These are phyloP conservation scores for Anisodus tanguticus DNA, from an alignment of 257 asterid species.

Conservation along the genomic window DNA sequence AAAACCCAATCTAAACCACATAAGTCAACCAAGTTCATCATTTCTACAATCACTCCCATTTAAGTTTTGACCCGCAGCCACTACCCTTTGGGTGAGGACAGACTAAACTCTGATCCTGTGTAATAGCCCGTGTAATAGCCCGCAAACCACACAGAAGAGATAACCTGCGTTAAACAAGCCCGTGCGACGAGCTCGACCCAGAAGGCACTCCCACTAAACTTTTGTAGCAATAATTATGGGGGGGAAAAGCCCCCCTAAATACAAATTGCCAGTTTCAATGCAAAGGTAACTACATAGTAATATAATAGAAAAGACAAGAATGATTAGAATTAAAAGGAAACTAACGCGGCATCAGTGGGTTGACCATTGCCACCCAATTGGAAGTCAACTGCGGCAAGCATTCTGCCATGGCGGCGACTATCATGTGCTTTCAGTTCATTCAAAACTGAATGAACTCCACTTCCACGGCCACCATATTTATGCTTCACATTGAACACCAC, in stretches of 20 bases:
- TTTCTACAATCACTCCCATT: background rate
- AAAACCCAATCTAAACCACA: background rate
- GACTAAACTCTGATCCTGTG: too few species aligned
- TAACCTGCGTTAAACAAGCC: too few species aligned
- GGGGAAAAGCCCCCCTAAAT: background rate
- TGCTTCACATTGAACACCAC: slow-evolving; percentile 53
- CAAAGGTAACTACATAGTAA: background rate
- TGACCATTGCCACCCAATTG: slow-evolving; percentile 58
- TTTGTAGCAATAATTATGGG: background rate
- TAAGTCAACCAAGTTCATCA: slow-evolving; percentile 26
- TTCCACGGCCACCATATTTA: slow-evolving; percentile 47
- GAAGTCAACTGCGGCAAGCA: slow-evolving; percentile 50
- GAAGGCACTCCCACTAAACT: too few species aligned
- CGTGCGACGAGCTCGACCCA: too few species aligned
- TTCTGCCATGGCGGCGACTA: slow-evolving; percentile 51
- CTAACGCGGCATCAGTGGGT: slow-evolving; percentile 68
- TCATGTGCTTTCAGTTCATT: slow-evolving; percentile 51
- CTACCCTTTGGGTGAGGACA: too few species aligned
- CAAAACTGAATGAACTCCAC: slow-evolving; percentile 30
- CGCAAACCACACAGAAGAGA: too few species aligned
- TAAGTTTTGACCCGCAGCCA: too few species aligned
- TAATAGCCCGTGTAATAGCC: too few species aligned
- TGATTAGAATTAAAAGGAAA: background rate
- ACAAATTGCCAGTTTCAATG: background rate
- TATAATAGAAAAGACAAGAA: background rate